Conservation (phyloP, 148 eudicot genomes). For the Rhododendron molle region DNA sequence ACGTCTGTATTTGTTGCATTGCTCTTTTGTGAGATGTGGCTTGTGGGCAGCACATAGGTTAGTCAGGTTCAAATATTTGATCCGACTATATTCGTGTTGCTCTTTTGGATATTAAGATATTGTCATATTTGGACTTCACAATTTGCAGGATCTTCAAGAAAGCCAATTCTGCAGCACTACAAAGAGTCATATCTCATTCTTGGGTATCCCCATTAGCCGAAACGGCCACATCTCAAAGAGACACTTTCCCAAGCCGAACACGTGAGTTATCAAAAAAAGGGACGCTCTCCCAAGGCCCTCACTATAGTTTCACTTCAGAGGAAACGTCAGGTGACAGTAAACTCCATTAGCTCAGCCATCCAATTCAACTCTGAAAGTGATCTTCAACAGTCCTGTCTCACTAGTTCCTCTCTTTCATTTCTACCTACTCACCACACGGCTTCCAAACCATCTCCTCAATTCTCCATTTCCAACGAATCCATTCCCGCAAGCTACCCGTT, state of each 20-base stretch:
- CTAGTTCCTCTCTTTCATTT: constrained; percentile 5
- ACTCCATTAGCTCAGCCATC: not conserved
- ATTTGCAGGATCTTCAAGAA: constrained; percentile 94
- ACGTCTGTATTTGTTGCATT: too few species aligned
- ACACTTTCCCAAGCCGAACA: not conserved
- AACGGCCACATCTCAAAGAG: constrained; percentile 10
- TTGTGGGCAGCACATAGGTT: not conserved
- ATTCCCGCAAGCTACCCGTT: constrained; percentile 25
- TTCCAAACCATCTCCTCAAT: not conserved
- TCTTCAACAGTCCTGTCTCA: constrained; percentile 7
- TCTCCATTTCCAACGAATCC: not conserved
- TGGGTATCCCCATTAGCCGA: constrained; percentile 60
- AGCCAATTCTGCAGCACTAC: constrained; percentile 44
- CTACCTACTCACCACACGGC: not conserved
- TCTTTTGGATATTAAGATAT: not conserved
- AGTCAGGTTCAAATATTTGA: not conserved
- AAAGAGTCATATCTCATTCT: constrained; percentile 64
- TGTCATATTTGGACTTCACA: constrained; percentile 27
- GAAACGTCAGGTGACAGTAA: not conserved
- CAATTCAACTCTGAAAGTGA: constrained; percentile 7
- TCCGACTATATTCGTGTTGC: not conserved
- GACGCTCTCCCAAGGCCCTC: not conserved
- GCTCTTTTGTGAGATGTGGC: not conserved
- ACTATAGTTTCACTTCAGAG: constrained; percentile 17
- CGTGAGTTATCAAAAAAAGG: not conserved